These are phyloP conservation scores for Raphanus raphanistrum DNA, from an alignment of 345 rosid species.

Conservation along the genomic window DNA sequence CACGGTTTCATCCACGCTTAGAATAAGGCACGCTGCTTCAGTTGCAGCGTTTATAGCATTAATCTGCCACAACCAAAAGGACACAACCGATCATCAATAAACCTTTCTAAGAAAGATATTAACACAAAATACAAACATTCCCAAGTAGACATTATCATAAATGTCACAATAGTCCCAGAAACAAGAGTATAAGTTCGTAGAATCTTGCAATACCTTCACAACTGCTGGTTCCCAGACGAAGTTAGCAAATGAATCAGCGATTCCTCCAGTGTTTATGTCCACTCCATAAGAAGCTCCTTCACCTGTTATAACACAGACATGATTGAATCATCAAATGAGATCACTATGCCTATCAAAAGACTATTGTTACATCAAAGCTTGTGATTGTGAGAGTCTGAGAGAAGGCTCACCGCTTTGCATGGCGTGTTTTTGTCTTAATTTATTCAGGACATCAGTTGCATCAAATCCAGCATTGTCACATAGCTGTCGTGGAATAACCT, in stretches of 20 bases:
- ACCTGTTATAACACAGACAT: constrained; percentile 45
- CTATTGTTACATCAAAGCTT: not conserved
- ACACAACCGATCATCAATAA: constrained; percentile 1
- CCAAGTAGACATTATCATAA: not conserved
- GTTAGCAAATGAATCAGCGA: constrained; percentile 90
- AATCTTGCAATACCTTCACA: constrained; percentile 61
- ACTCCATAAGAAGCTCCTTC: constrained; percentile 95
- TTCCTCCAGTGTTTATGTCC: constrained; percentile 93
- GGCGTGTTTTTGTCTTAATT: constrained; percentile 94
- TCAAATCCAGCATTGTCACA: constrained; percentile 99
- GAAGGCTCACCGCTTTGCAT: constrained; percentile 69
- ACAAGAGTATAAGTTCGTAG: not conserved
- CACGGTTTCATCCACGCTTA: constrained; percentile 97
- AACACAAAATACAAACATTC: constrained; percentile 5
- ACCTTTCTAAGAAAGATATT: not conserved
- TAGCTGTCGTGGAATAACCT: constrained; percentile 95
- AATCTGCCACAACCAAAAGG: constrained; percentile 49
- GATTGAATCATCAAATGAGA: constrained; percentile 5
- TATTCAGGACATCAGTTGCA: constrained; percentile 97
- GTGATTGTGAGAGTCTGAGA: not conserved
- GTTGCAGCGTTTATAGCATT: constrained; percentile 99
- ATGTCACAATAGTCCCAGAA: not conserved
- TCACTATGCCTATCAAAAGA: not conserved
- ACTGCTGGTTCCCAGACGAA: constrained; percentile 99
- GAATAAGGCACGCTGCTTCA: constrained; percentile 94